Evolutionary conservation across 768 basidiomycete genomes (phyloP).

Genomic region (Pleurotus tuber-regium): DNA sequence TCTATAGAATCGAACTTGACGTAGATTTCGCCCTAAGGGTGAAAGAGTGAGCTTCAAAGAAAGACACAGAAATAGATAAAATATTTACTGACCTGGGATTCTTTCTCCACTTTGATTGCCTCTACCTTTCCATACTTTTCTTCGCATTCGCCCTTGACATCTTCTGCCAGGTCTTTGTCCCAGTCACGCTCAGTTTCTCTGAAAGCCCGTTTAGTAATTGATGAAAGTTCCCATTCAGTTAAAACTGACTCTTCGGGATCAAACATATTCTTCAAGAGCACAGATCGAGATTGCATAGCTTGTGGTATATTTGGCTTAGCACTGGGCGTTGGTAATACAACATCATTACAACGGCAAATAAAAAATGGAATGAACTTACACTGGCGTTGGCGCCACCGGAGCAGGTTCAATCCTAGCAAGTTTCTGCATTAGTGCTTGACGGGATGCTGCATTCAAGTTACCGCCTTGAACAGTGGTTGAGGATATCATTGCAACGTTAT

Average conservation of each 20-base stretch:
- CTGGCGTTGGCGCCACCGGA: slow-evolving; percentile 51
- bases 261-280: slow-evolving; percentile 95
- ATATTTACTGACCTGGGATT: slow-evolving; percentile 67
- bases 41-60: too few species aligned
- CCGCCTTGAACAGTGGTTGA: slow-evolving; percentile 67
- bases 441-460: slow-evolving; percentile 97
- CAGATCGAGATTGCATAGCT: slow-evolving; percentile 84
- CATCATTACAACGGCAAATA: too few species aligned
- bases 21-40: slow-evolving; percentile 88
- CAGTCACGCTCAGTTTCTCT: slow-evolving; percentile 96
- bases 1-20: slow-evolving; percentile 85
- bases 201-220: slow-evolving; percentile 11
- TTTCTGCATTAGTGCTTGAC: slow-evolving; percentile 99
- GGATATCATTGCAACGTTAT: too few species aligned
- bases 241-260: slow-evolving; percentile 86
- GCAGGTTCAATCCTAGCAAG: slow-evolving; percentile 90
- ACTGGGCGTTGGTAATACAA: too few species aligned
- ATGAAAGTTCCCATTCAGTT: neutral
- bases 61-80: too few species aligned
- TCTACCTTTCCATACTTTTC: slow-evolving; percentile 85
- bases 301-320: slow-evolving; percentile 78
- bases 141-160: slow-evolving; percentile 94
- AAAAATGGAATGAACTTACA: slow-evolving; percentile 41
- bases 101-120: slow-evolving; percentile 90
- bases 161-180: slow-evolving; percentile 95